Evolutionary conservation across 1,284 basidiomycete species (phyloP).

Genomic region (Puccinia novopanici): DNA sequence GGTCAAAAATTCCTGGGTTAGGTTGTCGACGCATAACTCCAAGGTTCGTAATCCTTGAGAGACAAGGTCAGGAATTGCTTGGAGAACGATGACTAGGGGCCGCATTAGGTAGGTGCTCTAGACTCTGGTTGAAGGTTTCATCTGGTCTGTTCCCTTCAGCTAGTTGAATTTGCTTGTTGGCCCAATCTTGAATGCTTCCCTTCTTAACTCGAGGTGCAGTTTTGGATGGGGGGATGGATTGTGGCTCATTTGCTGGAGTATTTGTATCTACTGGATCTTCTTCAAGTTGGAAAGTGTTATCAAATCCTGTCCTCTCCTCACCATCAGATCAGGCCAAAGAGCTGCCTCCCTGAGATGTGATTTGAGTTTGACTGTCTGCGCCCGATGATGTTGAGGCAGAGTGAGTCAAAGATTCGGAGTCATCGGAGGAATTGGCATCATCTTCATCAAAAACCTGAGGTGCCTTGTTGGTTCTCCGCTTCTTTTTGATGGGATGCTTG

Average conservation of each 20-base stretch:
- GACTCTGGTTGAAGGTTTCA: background rate
- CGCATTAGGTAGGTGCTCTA: slow-evolving; percentile 82
- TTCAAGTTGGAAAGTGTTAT: slow-evolving; percentile 9
- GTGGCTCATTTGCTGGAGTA: background rate
- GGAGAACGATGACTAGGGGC: slow-evolving; percentile 86
- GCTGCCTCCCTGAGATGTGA: background rate
- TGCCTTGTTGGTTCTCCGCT: background rate
- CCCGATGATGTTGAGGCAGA: slow-evolving; percentile 7
- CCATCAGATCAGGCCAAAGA: slow-evolving; percentile 19
- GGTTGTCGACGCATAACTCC: slow-evolving; percentile 98
- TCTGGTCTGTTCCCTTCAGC: slow-evolving; percentile 11
- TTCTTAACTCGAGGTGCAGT: slow-evolving; percentile 38
- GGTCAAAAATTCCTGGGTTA: slow-evolving; percentile 97
- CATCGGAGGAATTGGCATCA: slow-evolving; percentile 25
- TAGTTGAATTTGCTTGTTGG: slow-evolving; percentile 43
- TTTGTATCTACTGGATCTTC: background rate
- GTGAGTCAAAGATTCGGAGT: slow-evolving; percentile 2
- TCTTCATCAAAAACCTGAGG: background rate
- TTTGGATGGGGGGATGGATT: background rate
- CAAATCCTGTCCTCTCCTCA: slow-evolving; percentile 47
- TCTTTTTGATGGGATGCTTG: slow-evolving; percentile 14
- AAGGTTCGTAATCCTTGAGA: slow-evolving; percentile 94
- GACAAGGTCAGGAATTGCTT: slow-evolving; percentile 83
- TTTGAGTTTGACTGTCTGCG: background rate
- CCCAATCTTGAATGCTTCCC: slow-evolving; percentile 51